A percentile compares a stretch with the other conserved stretches of the same genome.
phyloP scores from a whole-genome alignment of 176 grass and related monocot genomes.

The Thinopyrum elongatum region DNA sequence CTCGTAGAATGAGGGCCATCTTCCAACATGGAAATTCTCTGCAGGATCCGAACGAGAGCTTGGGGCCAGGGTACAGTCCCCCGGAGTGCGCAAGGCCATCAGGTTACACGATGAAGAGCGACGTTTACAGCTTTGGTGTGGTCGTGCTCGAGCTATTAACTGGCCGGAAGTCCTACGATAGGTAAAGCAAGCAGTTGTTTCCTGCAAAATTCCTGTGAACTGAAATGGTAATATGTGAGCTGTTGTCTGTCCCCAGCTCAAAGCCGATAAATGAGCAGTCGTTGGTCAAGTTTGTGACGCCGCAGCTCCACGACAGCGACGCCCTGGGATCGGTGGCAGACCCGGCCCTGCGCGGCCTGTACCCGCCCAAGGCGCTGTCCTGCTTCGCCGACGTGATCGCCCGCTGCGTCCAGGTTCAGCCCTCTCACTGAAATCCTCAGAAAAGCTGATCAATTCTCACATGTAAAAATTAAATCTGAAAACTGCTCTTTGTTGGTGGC shows the following conservation, averaged over 20 bases:
- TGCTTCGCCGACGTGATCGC: conserved; percentile 73
- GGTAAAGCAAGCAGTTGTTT: conserved; percentile 33
- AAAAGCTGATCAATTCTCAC: background rate
- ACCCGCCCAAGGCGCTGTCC: conserved; percentile 70
- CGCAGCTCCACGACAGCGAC: conserved; percentile 69
- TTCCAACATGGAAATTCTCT: conserved; percentile 1
- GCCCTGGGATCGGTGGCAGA: conserved; percentile 61
- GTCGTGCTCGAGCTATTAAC: conserved; percentile 93
- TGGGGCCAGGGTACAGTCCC: conserved; percentile 71
- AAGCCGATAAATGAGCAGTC: conserved; percentile 58
- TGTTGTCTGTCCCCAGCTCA: conserved; percentile 40
- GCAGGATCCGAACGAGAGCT: conserved; percentile 70
- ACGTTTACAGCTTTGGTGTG: conserved; percentile 80
- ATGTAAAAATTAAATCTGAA: background rate
- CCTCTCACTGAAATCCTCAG: conserved; percentile 12
- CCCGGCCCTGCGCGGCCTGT: conserved; percentile 78
- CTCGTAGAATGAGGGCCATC: background rate
- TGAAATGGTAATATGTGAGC: background rate
- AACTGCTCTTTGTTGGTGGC: background rate
- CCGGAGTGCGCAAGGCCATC: conserved; percentile 69
- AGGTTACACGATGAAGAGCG: conserved; percentile 69
- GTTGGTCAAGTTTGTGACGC: conserved; percentile 66
- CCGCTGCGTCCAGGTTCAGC: conserved; percentile 75
- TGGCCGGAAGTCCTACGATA: conserved; percentile 74
- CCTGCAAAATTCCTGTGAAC: background rate